phyloP scores from a whole-genome alignment of 805 yeast species.

The Kazachstania taianensis region DNA sequence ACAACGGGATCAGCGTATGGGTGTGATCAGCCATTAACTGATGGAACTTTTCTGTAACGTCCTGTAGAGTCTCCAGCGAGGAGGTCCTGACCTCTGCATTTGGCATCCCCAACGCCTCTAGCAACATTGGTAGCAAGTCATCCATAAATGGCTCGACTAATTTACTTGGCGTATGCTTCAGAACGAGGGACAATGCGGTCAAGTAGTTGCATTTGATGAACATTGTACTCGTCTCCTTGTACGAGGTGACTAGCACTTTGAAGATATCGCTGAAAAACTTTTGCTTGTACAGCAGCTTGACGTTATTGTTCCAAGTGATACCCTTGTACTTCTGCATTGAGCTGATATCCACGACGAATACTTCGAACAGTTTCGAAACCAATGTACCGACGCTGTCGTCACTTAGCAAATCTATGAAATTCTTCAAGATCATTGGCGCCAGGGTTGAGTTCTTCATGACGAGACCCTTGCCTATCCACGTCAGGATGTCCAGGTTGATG shows the following conservation, averaged over 20 bases:
- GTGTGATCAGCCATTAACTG: slow-evolving; percentile 44
- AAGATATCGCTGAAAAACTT: slow-evolving; percentile 55
- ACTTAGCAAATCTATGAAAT: slow-evolving; percentile 30
- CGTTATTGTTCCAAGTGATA: slow-evolving; percentile 41
- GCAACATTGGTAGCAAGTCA: slow-evolving; percentile 57
- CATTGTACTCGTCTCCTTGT: slow-evolving; percentile 24
- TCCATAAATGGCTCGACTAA: slow-evolving; percentile 57
- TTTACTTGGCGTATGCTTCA: slow-evolving; percentile 52
- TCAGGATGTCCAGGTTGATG: slow-evolving; percentile 39
- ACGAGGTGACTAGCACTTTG: slow-evolving; percentile 43
- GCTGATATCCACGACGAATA: slow-evolving; percentile 58
- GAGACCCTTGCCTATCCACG: slow-evolving; percentile 70
- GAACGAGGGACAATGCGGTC: slow-evolving; percentile 54
- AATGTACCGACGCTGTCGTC: slow-evolving; percentile 27
- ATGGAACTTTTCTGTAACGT: slow-evolving; percentile 47
- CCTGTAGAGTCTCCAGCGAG: slow-evolving; percentile 47
- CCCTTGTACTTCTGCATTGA: slow-evolving; percentile 42
- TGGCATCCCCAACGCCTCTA: slow-evolving; percentile 48
- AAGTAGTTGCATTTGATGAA: slow-evolving; percentile 42
- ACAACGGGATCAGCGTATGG: slow-evolving; percentile 44
- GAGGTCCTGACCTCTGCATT: slow-evolving; percentile 45
- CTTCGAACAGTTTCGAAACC: slow-evolving; percentile 48
- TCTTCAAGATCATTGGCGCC: slow-evolving; percentile 28
- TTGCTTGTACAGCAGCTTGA: slow-evolving; percentile 70
- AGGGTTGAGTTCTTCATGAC: slow-evolving; percentile 43